Evolutionary conservation across 495 filamentous ascomycete species (phyloP).

Genomic region (Penicillium silybi): DNA sequence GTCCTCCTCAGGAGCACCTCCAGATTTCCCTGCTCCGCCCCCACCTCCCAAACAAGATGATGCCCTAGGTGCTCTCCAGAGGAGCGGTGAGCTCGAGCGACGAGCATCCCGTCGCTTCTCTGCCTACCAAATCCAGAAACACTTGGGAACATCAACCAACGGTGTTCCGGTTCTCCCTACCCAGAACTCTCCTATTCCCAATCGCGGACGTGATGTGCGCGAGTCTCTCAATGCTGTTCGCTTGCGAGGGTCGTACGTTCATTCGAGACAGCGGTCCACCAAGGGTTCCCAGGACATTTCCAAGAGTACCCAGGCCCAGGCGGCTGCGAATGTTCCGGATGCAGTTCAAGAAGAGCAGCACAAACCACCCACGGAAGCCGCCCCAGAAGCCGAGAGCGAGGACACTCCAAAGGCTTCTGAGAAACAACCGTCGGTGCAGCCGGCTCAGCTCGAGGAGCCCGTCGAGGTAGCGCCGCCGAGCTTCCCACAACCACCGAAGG

Average conservation of each 20-base stretch:
- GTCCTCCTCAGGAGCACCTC: conserved; percentile 22
- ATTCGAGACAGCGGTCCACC: conserved; percentile 58
- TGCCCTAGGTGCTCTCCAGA: conserved; percentile 84
- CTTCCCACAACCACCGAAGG: conserved; percentile 35
- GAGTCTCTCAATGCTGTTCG: conserved; percentile 93
- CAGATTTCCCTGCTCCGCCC: conserved; percentile 55
- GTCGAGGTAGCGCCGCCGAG: conserved; percentile 19
- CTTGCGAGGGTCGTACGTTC: conserved; percentile 62
- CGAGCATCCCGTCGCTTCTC: conserved; percentile 91
- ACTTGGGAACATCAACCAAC: conserved; percentile 74
- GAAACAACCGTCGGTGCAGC: conserved; percentile 56
- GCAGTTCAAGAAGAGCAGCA: conserved; percentile 45
- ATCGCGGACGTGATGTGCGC: conserved; percentile 79
- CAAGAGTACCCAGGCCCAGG: conserved; percentile 43
- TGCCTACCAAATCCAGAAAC: conserved; percentile 91
- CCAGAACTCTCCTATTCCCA: conserved; percentile 83
- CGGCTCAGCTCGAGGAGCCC: conserved; percentile 36
- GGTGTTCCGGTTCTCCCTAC: conserved; percentile 82
- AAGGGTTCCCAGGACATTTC: conserved; percentile 53
- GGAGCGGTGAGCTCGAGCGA: conserved; percentile 87
- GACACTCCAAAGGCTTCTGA: conserved; percentile 21
- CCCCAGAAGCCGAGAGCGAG: conserved; percentile 34
- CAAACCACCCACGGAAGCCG: conserved; percentile 24
- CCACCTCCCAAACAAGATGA: conserved; percentile 82
- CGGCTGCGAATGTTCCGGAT: conserved; percentile 63